Conservation (phyloP, 768 basidiomycete species). For the Serendipita vermifera region DNA sequence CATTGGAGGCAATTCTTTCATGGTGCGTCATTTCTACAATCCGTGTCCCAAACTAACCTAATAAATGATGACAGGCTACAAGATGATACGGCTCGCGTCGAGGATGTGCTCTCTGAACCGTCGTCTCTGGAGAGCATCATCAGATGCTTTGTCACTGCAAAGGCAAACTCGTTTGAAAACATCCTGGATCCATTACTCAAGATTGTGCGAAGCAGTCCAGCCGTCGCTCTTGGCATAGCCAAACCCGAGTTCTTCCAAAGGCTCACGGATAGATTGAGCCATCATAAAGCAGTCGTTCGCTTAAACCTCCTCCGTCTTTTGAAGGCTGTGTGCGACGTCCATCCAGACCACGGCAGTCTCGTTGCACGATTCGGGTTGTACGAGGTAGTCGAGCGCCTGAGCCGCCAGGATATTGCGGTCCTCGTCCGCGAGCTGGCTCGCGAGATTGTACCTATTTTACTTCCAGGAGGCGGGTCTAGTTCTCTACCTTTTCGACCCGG, state of each 20-base stretch:
- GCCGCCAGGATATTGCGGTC: conserved; percentile 77
- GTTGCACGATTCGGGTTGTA: conserved; percentile 73
- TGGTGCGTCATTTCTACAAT: conserved; percentile 42
- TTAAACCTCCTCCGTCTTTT: conserved; percentile 81
- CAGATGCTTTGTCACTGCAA: conserved; percentile 68
- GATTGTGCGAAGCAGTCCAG: conserved; percentile 67
- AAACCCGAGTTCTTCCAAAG: conserved; percentile 77
- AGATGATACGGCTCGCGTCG: conserved; percentile 89
- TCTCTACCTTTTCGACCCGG: too few species aligned
- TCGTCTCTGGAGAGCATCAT: conserved; percentile 55
- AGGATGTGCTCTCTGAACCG: conserved; percentile 67
- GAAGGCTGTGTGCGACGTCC: conserved; percentile 74
- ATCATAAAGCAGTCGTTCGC: conserved; percentile 76
- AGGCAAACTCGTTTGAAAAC: conserved; percentile 85
- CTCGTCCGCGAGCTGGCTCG: conserved; percentile 80
- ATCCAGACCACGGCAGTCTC: conserved; percentile 69
- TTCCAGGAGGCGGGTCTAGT: conserved; percentile 32
- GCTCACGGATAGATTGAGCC: conserved; percentile 63
- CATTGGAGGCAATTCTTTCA: conserved; percentile 77
- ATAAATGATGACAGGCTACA: conserved; percentile 49
- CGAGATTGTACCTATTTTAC: conserved; percentile 68
- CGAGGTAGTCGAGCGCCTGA: conserved; percentile 67
- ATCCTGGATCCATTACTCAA: conserved; percentile 87
- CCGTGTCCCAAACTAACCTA: neutral
- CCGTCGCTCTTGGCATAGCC: conserved; percentile 62